Base-by-base conservation (phyloP, 2,329 filamentous ascomycete species). In the Talaromyces sp. region DNA sequence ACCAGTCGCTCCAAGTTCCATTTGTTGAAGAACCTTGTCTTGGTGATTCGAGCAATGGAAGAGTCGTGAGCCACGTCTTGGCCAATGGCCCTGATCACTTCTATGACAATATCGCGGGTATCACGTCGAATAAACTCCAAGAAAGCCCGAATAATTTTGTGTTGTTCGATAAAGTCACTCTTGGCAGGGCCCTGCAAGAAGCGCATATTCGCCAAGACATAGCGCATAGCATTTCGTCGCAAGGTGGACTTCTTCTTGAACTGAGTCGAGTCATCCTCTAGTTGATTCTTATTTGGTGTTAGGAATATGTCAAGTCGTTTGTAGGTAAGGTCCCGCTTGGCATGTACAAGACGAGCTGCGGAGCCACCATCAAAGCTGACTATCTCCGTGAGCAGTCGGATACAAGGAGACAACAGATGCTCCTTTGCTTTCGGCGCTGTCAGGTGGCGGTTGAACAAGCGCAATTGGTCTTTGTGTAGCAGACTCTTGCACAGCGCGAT, bases 351-450 rank as follows among this genome's bases (percentile, higher is more conserved):
- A 65, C 85, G 87, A 29, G 92, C 91, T 59, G 92, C 82, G 48
- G 86, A 84, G 14, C 94, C 95, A 17, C 92, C 92, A 74, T 97
- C 92, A 64, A 96, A 89, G 58, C 82, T 86, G 17, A 91, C 85
- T n/a, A 92, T 83, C 75, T 99, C 93, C 56, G 88, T 90, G 62
- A 99, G 82, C 56, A 99, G 78, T 60, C 93, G 87, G 61, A 99
- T 78, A 26, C 90, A 92, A 0, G 94, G 93, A 2, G 91, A 94
- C 62, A 97, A 92, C 61, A 97, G 80, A 73, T 90, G 91, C 43
- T 92, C 91, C 70, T 95, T 96, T 54, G 86, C 83, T 73, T 91
- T 92, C 26, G 90, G 88, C 0, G 90, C 86, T 3, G 90, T 88
- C 19, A 97, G 77, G 62, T 91, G 91, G 62, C 88, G 87, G 32